Base-by-base conservation (phyloP, 805 yeast genomes). In the Candida wancherniae region DNA sequence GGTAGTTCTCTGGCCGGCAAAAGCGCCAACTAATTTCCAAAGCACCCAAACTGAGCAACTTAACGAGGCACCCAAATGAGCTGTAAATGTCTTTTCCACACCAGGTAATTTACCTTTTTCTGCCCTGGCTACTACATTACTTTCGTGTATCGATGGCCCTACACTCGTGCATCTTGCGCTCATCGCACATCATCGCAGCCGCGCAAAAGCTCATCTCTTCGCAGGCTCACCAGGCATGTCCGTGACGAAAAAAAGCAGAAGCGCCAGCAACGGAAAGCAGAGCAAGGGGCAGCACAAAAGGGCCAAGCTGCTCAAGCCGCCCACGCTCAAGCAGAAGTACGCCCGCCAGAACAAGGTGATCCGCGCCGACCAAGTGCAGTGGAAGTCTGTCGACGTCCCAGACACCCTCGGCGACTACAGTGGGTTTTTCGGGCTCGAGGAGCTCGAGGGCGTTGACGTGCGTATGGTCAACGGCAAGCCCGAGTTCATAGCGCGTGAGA, bases 391-490 rank as follows among this genome's bases (percentile, higher is more conserved):
- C 6, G 82, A 79, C 2, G 71, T 88, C 31, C 90, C 94, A 4
- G 90, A 84, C 41, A 79, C 85, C 15, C 58, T 84, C 29, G 95
- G 79, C 38, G 95, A 86, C 55, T 84, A 82, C 50, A 88, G 84
- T 43, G 96, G 96, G 0, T 81, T 88, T 47, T 86, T 79, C 53
- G 98, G 97, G 0, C 62, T 92, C 20, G 98, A 90, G 55, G 97
- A 90, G 53, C 70, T 92, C 29, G 96, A 86, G 35, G 97, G 96
- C 25, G 97, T 90, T 19, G 88, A 73, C 48, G 88, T 90, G 5
- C 76, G 83, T 37, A 68, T 78, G 33, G 73, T 76, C 2, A 65
- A 84, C 39, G 95, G 95, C 9, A 61, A 66, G 29, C 77, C 81
- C 0, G 72, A 73, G 32, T 82, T 80, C 47, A 44, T 58, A 7